Evolutionary conservation across 495 filamentous ascomycete genomes (phyloP), one percentile per base, ranked within the genome.

Genomic region (Neurospora sublineolata): DNA sequence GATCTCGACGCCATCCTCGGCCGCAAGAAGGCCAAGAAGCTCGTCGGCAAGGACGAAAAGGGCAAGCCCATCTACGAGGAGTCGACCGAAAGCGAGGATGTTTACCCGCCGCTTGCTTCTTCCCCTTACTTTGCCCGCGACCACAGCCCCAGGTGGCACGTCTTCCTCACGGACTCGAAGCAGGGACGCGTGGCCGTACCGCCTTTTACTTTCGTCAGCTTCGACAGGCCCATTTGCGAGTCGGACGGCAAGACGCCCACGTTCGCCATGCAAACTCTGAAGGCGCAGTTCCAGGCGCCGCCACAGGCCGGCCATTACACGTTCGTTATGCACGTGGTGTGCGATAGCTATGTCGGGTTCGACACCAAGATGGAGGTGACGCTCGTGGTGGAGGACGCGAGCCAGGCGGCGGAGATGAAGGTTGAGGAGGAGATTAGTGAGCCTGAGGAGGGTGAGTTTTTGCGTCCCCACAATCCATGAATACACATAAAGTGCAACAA

Each of bases 251-350:
- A 90, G 74, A 80, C 79, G 37, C 93, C 93, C 20, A 97, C 94
- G 6, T 98, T 92, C 82, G 89, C 92, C 73, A 89, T 99, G 82
- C 93, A 97, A 80, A 98, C 95, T 14, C 85, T 97, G 76, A 97
- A 97, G 83, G 93, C 96, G 82, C 95, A 98, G 82, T 99, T 99
- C 83, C 92, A 94, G 77, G 94, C 95, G 23, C 95, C 95, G 68
- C 94, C 94, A 38, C 93, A 97, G 80, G 87, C 91, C 14, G 96
- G 94, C 58, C 90, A 93, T 77, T 98, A 97, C 80, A 91, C 90
- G 0, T 99, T 99, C 79, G 89, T 91, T 38, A 91, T 97, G 92
- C 89, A 97, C 79, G 83, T 96, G 72, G 83, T 97, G 70, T 97
- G 93, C 77, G 95, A 98, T 80, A 93, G 91, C 76, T 99, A 98